A percentile compares a stretch with the other conserved stretches of the same genome.
These are phyloP conservation scores for Termitomyces sp. DNA, from an alignment of 768 basidiomycete genomes.

Conservation along the genomic window DNA sequence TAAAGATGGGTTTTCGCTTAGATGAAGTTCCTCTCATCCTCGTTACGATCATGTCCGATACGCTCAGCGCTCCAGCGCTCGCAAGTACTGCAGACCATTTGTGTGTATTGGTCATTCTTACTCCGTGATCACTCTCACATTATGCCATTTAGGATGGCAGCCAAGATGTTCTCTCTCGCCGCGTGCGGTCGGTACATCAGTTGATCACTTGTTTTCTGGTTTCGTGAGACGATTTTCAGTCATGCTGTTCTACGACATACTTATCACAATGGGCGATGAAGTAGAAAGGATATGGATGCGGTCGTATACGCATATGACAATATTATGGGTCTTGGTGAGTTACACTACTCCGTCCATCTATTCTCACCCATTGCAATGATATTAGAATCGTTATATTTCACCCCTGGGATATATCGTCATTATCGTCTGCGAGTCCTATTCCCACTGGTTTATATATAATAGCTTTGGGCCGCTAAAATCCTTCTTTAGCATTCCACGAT, in stretches of 20 bases:
- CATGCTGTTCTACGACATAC: conserved; percentile 18
- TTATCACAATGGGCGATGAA: not conserved
- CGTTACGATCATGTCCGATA: not conserved
- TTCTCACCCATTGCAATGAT: not conserved
- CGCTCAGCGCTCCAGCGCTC: not conserved
- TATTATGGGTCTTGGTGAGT: not conserved
- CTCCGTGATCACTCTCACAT: not conserved
- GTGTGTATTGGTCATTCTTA: not conserved
- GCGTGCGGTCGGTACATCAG: conserved; percentile 28
- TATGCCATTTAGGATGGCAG: conserved; percentile 24
- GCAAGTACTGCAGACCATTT: not conserved
- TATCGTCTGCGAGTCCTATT: conserved; percentile 26
- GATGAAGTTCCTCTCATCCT: no score
- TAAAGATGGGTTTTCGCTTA: no score
- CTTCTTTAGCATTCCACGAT: conserved; percentile 4
- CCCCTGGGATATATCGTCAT: conserved; percentile 34
- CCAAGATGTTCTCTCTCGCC: conserved; percentile 35
- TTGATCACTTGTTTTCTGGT: not conserved
- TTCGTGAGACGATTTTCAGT: not conserved
- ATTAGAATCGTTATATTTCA: conserved; percentile 34
- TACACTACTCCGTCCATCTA: not conserved
- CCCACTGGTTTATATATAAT: not conserved
- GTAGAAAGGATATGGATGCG: not conserved
- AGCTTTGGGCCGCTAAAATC: not conserved
- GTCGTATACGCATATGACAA: not conserved